Percentiles rank a stretch among this genome's conserved stretches.
Conservation (phyloP, 2,329 filamentous ascomycete species). For the Magnaporthiopsis incrustans region DNA sequence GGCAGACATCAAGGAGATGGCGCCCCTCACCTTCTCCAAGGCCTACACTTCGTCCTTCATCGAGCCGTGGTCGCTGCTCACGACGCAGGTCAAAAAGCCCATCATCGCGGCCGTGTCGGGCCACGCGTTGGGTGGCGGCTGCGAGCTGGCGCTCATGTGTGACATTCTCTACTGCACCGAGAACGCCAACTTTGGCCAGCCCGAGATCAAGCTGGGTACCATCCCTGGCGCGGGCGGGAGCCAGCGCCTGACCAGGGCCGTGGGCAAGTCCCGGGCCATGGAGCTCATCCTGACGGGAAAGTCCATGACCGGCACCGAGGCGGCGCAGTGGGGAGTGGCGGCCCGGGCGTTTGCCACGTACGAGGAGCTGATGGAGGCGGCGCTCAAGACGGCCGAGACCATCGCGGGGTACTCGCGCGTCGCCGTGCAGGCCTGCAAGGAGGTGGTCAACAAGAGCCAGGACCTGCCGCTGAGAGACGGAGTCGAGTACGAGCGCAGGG, state of each 20-base stretch:
- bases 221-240: slow-evolving; percentile 89
- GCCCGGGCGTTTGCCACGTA: slow-evolving; percentile 72
- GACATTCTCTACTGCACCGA: slow-evolving; percentile 89
- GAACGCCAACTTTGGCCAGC: slow-evolving; percentile 86
- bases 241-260: slow-evolving; percentile 75
- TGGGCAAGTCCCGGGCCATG: slow-evolving; percentile 84
- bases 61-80: slow-evolving; percentile 83
- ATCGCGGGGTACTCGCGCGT: slow-evolving; percentile 83
- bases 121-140: slow-evolving; percentile 89
- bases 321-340: slow-evolving; percentile 84
- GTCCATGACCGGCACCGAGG: slow-evolving; percentile 76
- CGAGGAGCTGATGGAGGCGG: slow-evolving; percentile 73
- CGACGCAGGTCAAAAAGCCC: slow-evolving; percentile 81
- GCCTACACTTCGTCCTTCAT: slow-evolving; percentile 92
- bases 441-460: slow-evolving; percentile 99
- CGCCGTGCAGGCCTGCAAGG: slow-evolving; percentile 85
- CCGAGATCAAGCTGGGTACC: slow-evolving; percentile 90
- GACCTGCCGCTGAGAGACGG: slow-evolving; percentile 81
- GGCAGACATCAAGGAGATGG: slow-evolving; percentile 99
- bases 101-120: slow-evolving; percentile 92
- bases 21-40: slow-evolving; percentile 76
- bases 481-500: slow-evolving; percentile 85
- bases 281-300: slow-evolving; percentile 82
- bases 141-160: slow-evolving; percentile 95
- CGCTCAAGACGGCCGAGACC: slow-evolving; percentile 75